A percentile compares a stretch with the other conserved stretches of the same genome.
phyloP scores from a whole-genome alignment of 2,329 filamentous ascomycete species.

The Calonectria multiphialidica region DNA sequence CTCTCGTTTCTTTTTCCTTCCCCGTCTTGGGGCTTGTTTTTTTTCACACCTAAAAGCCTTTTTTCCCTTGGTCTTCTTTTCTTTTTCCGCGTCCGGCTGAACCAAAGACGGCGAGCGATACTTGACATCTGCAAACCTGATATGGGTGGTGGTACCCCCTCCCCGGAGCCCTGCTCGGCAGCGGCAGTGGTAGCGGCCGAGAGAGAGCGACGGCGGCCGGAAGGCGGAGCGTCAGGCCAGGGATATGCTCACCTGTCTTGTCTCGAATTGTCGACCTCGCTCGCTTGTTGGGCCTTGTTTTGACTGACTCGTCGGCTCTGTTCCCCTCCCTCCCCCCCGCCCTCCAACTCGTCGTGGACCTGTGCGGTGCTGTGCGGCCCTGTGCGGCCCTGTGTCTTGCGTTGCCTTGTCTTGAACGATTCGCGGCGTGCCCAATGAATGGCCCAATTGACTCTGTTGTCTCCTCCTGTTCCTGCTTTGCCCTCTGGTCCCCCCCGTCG shows the following conservation, averaged over 20 bases:
- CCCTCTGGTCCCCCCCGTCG: background rate
- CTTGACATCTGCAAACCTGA: background rate
- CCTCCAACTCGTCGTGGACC: background rate
- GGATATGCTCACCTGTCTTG: background rate
- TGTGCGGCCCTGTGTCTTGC: background rate
- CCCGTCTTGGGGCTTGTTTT: background rate
- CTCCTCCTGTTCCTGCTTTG: conserved; percentile 5
- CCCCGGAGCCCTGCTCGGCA: background rate
- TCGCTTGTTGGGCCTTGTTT: background rate
- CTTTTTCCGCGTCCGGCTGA: background rate
- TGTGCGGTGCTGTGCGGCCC: background rate
- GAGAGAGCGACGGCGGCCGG: background rate
- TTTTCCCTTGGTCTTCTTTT: background rate
- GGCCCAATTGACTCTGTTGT: background rate
- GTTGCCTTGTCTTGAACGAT: background rate
- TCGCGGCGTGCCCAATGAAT: background rate
- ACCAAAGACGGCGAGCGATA: background rate
- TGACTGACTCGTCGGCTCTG: background rate
- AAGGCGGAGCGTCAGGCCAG: background rate
- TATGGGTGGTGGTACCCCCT: too few species aligned
- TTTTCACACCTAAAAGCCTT: background rate
- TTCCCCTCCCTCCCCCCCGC: background rate
- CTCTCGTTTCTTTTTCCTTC: background rate
- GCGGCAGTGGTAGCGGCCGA: background rate
- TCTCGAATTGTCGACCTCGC: background rate